phyloP scores from a whole-genome alignment of 768 basidiomycete species.

The Tephrocybe sp. region DNA sequence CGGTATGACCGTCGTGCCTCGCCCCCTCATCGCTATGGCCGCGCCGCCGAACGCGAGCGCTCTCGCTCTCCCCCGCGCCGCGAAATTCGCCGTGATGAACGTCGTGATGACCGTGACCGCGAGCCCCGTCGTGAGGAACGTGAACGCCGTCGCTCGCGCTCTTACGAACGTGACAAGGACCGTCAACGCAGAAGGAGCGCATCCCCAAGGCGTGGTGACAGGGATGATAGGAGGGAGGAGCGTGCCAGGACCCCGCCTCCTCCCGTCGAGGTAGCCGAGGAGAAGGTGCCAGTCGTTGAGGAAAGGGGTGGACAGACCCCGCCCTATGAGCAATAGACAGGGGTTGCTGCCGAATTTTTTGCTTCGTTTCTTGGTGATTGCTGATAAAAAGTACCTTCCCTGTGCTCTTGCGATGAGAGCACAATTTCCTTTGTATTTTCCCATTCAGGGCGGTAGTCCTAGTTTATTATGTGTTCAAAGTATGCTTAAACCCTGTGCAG shows the following conservation, averaged over 20 bases:
- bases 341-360: slow-evolving; percentile 1
- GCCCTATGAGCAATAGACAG: slow-evolving; percentile 13
- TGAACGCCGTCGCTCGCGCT: slow-evolving; percentile 46
- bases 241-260: slow-evolving; percentile 54
- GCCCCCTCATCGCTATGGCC: slow-evolving; percentile 30
- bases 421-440: slow-evolving; percentile 4
- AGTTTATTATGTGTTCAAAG: slow-evolving; percentile 1
- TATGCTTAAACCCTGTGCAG: slow-evolving; percentile 15
- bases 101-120: slow-evolving; percentile 42
- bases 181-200: slow-evolving; percentile 26
- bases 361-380: neutral
- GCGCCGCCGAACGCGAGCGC: slow-evolving; percentile 35
- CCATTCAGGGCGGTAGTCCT: neutral
- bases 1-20: slow-evolving; percentile 64
- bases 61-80: slow-evolving; percentile 44
- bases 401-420: slow-evolving; percentile 1
- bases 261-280: slow-evolving; percentile 3
- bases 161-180: slow-evolving; percentile 44
- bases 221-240: slow-evolving; percentile 28
- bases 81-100: slow-evolving; percentile 35
- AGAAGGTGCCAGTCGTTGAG: slow-evolving; percentile 4
- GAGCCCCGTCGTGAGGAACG: slow-evolving; percentile 44
- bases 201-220: slow-evolving; percentile 12
- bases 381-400: slow-evolving; percentile 14
- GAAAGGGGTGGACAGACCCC: slow-evolving; percentile 14